phyloP scores from a whole-genome alignment of 2,329 filamentous ascomycete species.

The Dactylellina cionopaga region DNA sequence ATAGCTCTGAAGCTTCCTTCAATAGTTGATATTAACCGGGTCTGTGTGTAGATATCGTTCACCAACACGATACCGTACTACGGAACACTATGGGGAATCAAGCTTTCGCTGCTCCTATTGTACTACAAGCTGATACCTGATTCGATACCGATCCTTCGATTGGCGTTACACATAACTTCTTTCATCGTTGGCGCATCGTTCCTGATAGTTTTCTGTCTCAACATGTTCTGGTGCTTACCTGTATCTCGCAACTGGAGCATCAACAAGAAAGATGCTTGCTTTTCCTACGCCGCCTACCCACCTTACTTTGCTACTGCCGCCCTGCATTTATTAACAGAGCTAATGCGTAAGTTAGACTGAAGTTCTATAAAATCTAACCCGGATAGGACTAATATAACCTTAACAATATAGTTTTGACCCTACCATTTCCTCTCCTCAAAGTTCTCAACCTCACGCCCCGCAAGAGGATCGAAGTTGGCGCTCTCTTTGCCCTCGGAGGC shows the following conservation, averaged over 20 bases:
- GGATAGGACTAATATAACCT: background rate
- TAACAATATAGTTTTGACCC: slow-evolving; percentile 17
- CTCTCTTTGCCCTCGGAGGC: slow-evolving; percentile 45
- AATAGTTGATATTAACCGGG: background rate
- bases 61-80: slow-evolving; percentile 47
- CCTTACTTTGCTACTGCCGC: slow-evolving; percentile 48
- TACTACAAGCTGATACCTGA: slow-evolving; percentile 52
- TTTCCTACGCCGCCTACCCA: slow-evolving; percentile 18
- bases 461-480: slow-evolving; percentile 44
- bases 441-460: slow-evolving; percentile 48
- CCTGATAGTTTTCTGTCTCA: slow-evolving; percentile 36
- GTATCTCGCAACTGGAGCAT: slow-evolving; percentile 46
- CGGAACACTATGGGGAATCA: slow-evolving; percentile 44
- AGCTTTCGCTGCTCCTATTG: slow-evolving; percentile 46
- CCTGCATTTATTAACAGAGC: slow-evolving; percentile 40
- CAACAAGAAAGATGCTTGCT: slow-evolving; percentile 32
- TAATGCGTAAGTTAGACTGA: slow-evolving; percentile 39
- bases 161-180: slow-evolving; percentile 46
- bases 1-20: background rate
- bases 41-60: slow-evolving; percentile 39
- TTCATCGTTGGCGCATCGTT: slow-evolving; percentile 32
- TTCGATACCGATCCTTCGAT: slow-evolving; percentile 44
- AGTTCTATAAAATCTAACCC: background rate
- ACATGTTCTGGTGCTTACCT: slow-evolving; percentile 51
- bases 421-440: slow-evolving; percentile 48